These are phyloP conservation scores for Termitomyces eurrhizus DNA, from an alignment of 768 basidiomycete genomes.

Conservation along the genomic window DNA sequence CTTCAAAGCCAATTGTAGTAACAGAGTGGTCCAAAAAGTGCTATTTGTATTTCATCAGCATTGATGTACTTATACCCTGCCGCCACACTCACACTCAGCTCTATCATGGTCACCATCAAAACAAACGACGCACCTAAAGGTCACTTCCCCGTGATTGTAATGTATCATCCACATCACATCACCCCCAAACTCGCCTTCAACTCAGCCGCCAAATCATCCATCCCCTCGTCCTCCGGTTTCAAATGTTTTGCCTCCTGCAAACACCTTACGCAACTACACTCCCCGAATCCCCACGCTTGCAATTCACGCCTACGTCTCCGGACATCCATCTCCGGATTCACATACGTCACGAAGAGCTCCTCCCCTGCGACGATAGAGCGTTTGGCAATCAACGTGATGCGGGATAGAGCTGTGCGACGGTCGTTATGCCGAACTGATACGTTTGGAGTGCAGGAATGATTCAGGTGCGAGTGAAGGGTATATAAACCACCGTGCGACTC, in stretches of 20 bases:
- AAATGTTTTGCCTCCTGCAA: constrained; percentile 47
- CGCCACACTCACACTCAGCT: background rate
- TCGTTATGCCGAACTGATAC: constrained; percentile 75
- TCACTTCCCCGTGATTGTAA: background rate
- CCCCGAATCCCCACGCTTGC: constrained; percentile 71
- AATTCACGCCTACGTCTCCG: constrained; percentile 48
- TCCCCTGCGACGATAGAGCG: constrained; percentile 61
- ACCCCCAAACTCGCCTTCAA: constrained; percentile 65
- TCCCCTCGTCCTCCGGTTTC: constrained; percentile 25
- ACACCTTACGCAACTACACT: constrained; percentile 69
- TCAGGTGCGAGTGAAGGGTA: constrained; percentile 80
- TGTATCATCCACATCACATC: constrained; percentile 20
- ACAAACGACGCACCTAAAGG: background rate
- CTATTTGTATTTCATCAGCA: background rate
- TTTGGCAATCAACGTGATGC: constrained; percentile 73
- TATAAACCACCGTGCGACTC: constrained; percentile 88
- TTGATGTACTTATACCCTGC: background rate
- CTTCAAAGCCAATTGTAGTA: background rate
- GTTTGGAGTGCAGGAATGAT: constrained; percentile 83
- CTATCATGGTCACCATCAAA: background rate
- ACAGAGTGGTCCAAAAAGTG: background rate
- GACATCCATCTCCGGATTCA: constrained; percentile 56
- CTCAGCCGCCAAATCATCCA: constrained; percentile 53
- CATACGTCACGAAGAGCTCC: constrained; percentile 77
- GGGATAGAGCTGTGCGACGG: constrained; percentile 60